Evolutionary conservation across 164 flowering plant genomes (phyloP), one percentile per base, ranked within the genome.

Genomic region (Tinospora cordifolia): DNA sequence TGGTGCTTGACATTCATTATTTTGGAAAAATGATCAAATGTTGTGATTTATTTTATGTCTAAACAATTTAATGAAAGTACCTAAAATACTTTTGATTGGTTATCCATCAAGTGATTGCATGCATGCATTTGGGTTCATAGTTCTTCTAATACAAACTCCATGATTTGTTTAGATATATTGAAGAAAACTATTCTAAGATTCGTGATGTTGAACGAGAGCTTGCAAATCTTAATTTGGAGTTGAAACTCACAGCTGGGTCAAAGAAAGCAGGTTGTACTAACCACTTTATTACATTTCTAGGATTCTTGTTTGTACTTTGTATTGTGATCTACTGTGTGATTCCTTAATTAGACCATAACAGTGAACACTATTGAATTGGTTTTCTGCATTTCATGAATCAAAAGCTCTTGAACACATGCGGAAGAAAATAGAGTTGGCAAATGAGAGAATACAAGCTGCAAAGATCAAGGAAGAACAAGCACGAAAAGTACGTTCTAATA

Each of bases 191-290:
- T 74, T 81, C 96, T 22, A 94, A 90, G 81, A 94, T 94, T 40
- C 96, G 97, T 69, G 96, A 91, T 86, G 94, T 95, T 67, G 99
- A 95, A 70, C 77, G 89, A 38, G 99, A 95, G 81, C 78, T 95
- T 0, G 78, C 87, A 75, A 87, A 81, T 82, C 98, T 92, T 65
- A 67, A 81, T 0, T 67, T 95, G 80, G 98, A 95, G 75, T 75
- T 95, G 88, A 95, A 95, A 77, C 96, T 95, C 70, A 95, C 99
- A 17, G 87, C 99, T 68, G 99, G 98, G 6, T 96, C 99, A 21
- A 95, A 91, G 76, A 90, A 92, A 78, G 97, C 99, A 82, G 99
- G 99, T 95, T 78, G 65, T 79, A 66, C 7, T 3, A 34, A 63
- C 19, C 26, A 54, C 38, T 44, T 65, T 72, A 44, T 13, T 51